These are phyloP conservation scores for Grosmannia penicillata DNA, from an alignment of 2,329 filamentous ascomycete species.

Conservation along the genomic window DNA sequence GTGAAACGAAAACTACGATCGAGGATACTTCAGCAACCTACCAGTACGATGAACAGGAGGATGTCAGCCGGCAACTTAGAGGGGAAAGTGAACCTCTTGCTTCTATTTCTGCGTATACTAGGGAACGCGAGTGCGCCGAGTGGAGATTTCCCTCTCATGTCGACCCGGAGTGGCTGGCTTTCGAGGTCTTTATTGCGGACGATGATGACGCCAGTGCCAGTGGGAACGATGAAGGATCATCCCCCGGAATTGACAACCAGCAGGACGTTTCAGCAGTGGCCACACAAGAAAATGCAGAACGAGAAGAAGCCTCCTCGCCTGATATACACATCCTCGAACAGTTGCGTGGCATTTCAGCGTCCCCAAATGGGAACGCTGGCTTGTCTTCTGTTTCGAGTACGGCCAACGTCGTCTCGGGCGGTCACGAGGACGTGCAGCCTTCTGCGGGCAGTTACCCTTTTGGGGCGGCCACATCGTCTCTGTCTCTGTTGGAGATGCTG, in stretches of 20 bases:
- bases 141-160: conserved; percentile 59
- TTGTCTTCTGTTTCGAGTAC: no score
- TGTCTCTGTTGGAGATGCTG: conserved; percentile 76
- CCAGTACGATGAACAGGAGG: conserved; percentile 23
- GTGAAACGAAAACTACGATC: no score
- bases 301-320: conserved; percentile 13
- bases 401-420: no score
- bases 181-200: conserved; percentile 66
- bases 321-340: conserved; percentile 25
- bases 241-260: no score
- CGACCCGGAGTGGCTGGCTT: conserved; percentile 81
- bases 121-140: conserved; percentile 7
- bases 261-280: conserved; percentile 12
- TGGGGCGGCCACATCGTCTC: conserved; percentile 36
- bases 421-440: conserved; percentile 3
- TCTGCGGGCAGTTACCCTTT: conserved; percentile 31
- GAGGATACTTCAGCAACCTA: conserved; percentile 4
- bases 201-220: conserved; percentile 12
- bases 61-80: conserved; percentile 30
- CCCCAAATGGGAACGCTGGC: no score
- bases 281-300: neutral
- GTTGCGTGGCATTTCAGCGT: no score
- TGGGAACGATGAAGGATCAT: conserved; percentile 35
- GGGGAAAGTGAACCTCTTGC: conserved; percentile 16
- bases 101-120: neutral